Base-by-base conservation (phyloP, 2,329 filamentous ascomycete genomes). In the Hymenoscyphus infarciens region DNA sequence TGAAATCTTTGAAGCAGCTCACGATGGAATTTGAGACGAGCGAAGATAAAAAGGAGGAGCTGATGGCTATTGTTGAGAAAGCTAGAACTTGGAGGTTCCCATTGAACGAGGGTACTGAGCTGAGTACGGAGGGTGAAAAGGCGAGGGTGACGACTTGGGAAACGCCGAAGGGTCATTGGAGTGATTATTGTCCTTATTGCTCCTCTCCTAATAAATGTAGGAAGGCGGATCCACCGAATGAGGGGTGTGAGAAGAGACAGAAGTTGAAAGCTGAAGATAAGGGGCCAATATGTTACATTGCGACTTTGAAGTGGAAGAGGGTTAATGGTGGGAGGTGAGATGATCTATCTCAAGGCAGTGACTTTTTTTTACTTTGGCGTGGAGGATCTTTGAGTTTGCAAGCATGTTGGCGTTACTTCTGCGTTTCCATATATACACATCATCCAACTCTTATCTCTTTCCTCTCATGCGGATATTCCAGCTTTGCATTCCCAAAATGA, bases 11-110 rank as follows among this genome's bases (percentile, higher is more conserved):
- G 2, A 65, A 67, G 19, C 63, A 64, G 22, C 19, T 72, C 0
- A 63, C 66, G 35, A 65, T 71, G 16, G 69, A 72, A 39, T 64
- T 72, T 15, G 70, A 72, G 60, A 69, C 67, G 0, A 58, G 52
- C 1, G 68, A 70, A 22, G 69, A 72, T 45, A 70, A 70, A 59
- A 60, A 61, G n/a, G 60, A 49, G 10, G 69, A 72, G 38, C 56
- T 72, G 29, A 56, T 59, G 39, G 19, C 19, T 19, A 69, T 72
- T 42, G 62, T 69, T 0, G 63, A 67, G 38, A 67, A 65, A 56
- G 70, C 70, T 0, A 64, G 64, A 45, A 63, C 29, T 7, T 71
- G 69, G 61, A 65, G 55, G 22, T 71, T 71, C 35, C 68, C 69
- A 0, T 35, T 70, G 59, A 57, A 33, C 1, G 62, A 61, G 5